Conservation (phyloP, 768 basidiomycete species). For the Crucibulum laeve region DNA sequence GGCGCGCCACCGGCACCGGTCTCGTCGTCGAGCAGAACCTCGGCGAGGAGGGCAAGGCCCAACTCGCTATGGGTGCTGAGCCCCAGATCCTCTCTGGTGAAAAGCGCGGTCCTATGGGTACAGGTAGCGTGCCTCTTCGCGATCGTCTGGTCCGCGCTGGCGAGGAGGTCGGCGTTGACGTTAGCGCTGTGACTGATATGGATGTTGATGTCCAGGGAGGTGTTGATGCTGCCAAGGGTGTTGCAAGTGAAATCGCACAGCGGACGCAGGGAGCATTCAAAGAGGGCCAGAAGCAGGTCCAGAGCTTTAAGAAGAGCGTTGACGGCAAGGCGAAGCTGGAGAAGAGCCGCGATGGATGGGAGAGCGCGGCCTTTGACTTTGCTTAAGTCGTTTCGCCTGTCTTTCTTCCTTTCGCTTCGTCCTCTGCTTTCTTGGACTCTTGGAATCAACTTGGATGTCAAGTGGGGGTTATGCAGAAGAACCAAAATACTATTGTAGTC, state of each 20-base stretch:
- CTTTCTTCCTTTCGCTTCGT: too few relatives aligned
- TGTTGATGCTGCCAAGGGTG: slow-evolving; percentile 6
- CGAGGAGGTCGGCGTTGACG: slow-evolving; percentile 22
- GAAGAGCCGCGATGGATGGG: slow-evolving; percentile 36
- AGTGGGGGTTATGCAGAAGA: too few relatives aligned
- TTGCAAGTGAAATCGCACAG: slow-evolving; percentile 15
- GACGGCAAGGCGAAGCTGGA: slow-evolving; percentile 35
- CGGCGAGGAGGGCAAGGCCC: slow-evolving; percentile 18
- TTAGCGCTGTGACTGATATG: slow-evolving; percentile 13
- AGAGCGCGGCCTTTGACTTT: slow-evolving; percentile 45
- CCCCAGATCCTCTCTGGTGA: slow-evolving; percentile 68
- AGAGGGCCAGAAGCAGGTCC: slow-evolving; percentile 29
- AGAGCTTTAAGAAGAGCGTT: slow-evolving; percentile 41
- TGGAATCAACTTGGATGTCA: too few relatives aligned
- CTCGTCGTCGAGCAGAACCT: slow-evolving; percentile 49
- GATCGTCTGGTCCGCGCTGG: slow-evolving; percentile 29
- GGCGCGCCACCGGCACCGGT: slow-evolving; percentile 60
- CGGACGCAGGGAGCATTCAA: slow-evolving; percentile 21
- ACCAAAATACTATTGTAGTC: too few relatives aligned
- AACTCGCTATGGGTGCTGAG: slow-evolving; percentile 67
- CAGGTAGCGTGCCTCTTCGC: slow-evolving; percentile 35
- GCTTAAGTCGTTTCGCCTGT: too few relatives aligned
- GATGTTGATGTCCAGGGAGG: slow-evolving; percentile 19
- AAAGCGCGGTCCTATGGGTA: slow-evolving; percentile 65
- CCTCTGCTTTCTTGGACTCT: too few relatives aligned